Evolutionary conservation across 2,329 filamentous ascomycete genomes (phyloP).

Genomic region (Alternaria infectoria): DNA sequence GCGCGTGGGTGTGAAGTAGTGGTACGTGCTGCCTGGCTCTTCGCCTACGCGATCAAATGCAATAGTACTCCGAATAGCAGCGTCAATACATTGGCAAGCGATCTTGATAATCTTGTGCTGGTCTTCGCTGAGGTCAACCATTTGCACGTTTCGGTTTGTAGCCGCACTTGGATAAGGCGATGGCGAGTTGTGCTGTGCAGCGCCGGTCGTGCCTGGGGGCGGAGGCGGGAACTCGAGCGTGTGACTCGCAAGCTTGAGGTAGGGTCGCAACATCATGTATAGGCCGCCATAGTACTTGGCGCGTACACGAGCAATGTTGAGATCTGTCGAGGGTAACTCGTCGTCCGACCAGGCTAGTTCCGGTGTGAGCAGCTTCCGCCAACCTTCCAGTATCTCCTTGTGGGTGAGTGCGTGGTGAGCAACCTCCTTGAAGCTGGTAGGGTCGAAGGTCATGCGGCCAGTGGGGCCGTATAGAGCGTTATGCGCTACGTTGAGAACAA

Average conservation of each 20-base stretch:
- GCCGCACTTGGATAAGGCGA: constrained; percentile 46
- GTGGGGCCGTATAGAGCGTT: constrained; percentile 59
- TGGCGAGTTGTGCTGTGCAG: constrained; percentile 57
- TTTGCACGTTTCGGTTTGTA: constrained; percentile 28
- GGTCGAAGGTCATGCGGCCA: constrained; percentile 43
- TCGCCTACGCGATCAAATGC: constrained; percentile 73
- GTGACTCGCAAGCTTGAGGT: constrained; percentile 67
- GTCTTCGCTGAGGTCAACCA: constrained; percentile 35
- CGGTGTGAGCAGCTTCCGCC: constrained; percentile 59
- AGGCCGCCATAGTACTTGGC: constrained; percentile 95
- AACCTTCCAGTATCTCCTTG: constrained; percentile 58
- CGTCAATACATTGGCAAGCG: constrained; percentile 50
- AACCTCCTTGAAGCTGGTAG: constrained; percentile 38
- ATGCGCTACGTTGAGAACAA: constrained; percentile 63
- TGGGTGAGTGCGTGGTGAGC: constrained; percentile 36
- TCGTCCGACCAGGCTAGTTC: constrained; percentile 68
- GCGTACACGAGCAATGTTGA: constrained; percentile 81
- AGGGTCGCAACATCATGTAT: constrained; percentile 87
- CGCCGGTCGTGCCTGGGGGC: constrained; percentile 19
- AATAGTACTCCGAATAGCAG: constrained; percentile 82
- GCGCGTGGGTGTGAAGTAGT: constrained; percentile 63
- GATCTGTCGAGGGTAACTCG: constrained; percentile 74
- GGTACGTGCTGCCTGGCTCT: constrained; percentile 28
- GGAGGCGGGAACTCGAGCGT: constrained; percentile 49
- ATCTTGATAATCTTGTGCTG: constrained; percentile 35